phyloP scores from a whole-genome alignment of 495 filamentous ascomycete species.

The Amorphotheca resinae region DNA sequence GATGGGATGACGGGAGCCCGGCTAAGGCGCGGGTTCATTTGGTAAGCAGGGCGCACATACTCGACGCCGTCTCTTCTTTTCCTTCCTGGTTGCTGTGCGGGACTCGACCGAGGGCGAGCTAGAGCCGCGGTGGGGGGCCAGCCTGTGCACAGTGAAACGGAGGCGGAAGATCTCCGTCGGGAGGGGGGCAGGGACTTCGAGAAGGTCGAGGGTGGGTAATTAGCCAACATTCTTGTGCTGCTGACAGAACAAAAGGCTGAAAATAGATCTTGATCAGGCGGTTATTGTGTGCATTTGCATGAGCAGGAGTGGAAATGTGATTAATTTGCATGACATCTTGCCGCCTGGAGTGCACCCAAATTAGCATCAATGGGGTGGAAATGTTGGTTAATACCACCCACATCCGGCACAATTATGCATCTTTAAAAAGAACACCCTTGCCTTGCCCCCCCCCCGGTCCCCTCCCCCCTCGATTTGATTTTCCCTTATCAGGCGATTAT shows the following conservation, averaged over 20 bases:
- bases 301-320: background rate
- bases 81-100: too few species aligned
- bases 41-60: too few species aligned
- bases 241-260: background rate
- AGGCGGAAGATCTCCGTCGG: too few species aligned
- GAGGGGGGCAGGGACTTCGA: background rate
- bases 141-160: too few species aligned
- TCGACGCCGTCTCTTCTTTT: too few species aligned
- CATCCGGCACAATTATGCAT: slow-evolving; percentile 13
- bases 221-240: slow-evolving; percentile 11
- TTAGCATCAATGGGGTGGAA: slow-evolving; percentile 15
- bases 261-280: slow-evolving; percentile 20
- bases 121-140: too few species aligned
- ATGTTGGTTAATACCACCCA: slow-evolving; percentile 1
- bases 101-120: too few species aligned
- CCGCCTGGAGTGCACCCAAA: slow-evolving; percentile 7
- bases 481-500: too few species aligned
- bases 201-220: slow-evolving; percentile 9
- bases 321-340: background rate
- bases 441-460: background rate
- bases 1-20: too few species aligned
- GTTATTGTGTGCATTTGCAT: slow-evolving; percentile 7
- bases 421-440: slow-evolving; percentile 12
- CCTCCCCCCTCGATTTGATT: too few species aligned
- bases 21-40: too few species aligned